Conservation (phyloP, 2,329 filamentous ascomycete genomes). For the Phyllosticta citrichinensis region DNA sequence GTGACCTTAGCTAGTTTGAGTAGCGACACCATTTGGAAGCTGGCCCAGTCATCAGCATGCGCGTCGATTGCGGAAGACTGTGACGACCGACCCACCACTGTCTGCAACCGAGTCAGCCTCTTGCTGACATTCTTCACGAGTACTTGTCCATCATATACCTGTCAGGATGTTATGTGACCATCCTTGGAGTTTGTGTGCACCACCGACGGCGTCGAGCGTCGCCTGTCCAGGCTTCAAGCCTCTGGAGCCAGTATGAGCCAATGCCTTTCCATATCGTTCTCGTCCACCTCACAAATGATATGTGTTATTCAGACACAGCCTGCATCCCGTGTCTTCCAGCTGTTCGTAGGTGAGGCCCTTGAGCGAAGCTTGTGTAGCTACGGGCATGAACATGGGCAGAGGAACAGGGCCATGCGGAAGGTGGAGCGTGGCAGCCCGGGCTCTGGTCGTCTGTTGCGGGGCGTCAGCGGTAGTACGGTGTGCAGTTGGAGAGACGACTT, state of each 20-base stretch:
- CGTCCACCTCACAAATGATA: slow-evolving; percentile 60
- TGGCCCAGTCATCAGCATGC: slow-evolving; percentile 33
- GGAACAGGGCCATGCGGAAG: slow-evolving; percentile 69
- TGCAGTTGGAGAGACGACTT: slow-evolving; percentile 1
- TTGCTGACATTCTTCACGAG: background rate
- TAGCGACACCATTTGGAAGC: slow-evolving; percentile 98
- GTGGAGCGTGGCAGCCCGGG: slow-evolving; percentile 75
- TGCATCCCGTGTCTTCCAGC: slow-evolving; percentile 78
- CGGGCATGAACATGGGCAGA: slow-evolving; percentile 91
- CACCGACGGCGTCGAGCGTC: slow-evolving; percentile 75
- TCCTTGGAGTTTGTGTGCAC: slow-evolving; percentile 87
- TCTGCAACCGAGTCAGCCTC: slow-evolving; percentile 27
- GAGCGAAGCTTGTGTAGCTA: slow-evolving; percentile 90
- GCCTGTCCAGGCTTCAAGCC: slow-evolving; percentile 91
- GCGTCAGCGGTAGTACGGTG: slow-evolving; percentile 5
- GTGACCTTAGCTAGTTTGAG: slow-evolving; percentile 89
- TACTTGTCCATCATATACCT: slow-evolving; percentile 25
- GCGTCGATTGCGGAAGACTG: slow-evolving; percentile 11
- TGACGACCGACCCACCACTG: slow-evolving; percentile 35
- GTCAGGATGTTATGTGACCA: slow-evolving; percentile 95
- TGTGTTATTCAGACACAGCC: slow-evolving; percentile 92
- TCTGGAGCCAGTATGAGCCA: slow-evolving; percentile 18
- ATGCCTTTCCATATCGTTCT: background rate
- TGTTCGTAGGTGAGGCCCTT: slow-evolving; percentile 92
- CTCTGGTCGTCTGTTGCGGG: slow-evolving; percentile 63